Conservation (phyloP, 257 asterid genomes). For the Solanum etuberosum region DNA sequence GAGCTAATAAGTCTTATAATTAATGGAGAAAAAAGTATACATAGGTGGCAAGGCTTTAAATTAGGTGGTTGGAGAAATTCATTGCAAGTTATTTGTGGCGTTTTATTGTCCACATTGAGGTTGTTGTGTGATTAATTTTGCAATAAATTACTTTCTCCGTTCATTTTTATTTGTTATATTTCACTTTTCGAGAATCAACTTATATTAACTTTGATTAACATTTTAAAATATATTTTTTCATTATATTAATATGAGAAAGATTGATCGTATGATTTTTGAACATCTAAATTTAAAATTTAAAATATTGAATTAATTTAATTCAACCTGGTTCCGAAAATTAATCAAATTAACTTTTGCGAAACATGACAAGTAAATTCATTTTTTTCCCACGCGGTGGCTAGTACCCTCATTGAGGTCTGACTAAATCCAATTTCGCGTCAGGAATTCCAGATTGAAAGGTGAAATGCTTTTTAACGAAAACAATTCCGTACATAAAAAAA, state of each 20-base stretch:
- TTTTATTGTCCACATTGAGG: background rate
- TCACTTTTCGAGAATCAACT: too few relatives aligned
- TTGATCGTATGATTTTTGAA: background rate
- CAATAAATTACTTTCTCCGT: background rate
- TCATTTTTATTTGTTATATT: too few relatives aligned
- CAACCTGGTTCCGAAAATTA: too few relatives aligned
- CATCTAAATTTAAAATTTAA: too few relatives aligned
- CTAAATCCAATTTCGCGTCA: too few relatives aligned
- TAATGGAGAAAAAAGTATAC: background rate
- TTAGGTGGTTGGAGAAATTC: background rate
- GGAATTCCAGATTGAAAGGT: background rate
- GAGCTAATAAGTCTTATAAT: background rate
- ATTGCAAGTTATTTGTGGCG: background rate
- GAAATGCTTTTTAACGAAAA: background rate
- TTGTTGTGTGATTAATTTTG: background rate
- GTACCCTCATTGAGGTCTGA: too few relatives aligned
- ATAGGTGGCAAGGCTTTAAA: background rate
- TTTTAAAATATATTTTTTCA: too few relatives aligned
- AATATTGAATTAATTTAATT: background rate
- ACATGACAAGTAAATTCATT: background rate
- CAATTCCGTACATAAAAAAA: accelerated
- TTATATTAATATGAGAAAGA: too few relatives aligned
- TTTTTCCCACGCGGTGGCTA: too few relatives aligned
- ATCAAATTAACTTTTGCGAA: too few relatives aligned
- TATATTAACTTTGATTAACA: too few relatives aligned